Evolutionary conservation across 1,284 basidiomycete genomes (phyloP).

Genomic region (Ceratobasidium sp.): DNA sequence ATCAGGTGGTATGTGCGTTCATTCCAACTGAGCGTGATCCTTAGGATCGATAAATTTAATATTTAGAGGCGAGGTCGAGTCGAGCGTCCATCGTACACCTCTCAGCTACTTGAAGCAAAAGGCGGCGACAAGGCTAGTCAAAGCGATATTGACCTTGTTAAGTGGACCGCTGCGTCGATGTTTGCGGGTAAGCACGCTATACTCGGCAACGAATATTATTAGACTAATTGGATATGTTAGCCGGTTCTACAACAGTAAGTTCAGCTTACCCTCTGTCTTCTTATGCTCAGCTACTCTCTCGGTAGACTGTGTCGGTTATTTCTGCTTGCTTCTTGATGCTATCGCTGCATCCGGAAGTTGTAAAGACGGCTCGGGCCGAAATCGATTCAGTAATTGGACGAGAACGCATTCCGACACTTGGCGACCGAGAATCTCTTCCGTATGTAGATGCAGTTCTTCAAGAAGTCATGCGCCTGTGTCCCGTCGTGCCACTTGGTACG

Average conservation of each 20-base stretch:
- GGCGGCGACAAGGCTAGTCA: constrained; percentile 17
- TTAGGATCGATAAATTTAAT: neutral
- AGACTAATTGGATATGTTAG: neutral
- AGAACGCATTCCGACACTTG: constrained; percentile 30
- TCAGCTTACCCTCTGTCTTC: too few species aligned
- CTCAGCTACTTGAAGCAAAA: constrained; percentile 22
- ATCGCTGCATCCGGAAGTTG: constrained; percentile 42
- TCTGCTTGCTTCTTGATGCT: constrained; percentile 23
- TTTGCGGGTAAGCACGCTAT: constrained; percentile 8
- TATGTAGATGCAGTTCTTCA: constrained; percentile 50
- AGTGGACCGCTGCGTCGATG: constrained; percentile 23
- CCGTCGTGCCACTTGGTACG: constrained; percentile 12
- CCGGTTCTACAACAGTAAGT: constrained; percentile 22
- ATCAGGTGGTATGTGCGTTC: constrained; percentile 15
- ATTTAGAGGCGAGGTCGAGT: neutral
- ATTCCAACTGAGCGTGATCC: too few species aligned
- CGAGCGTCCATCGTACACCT: constrained; percentile 28
- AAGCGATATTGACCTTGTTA: constrained; percentile 29
- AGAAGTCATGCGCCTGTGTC: constrained; percentile 41
- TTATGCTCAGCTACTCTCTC: too few species aligned
- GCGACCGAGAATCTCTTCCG: constrained; percentile 43
- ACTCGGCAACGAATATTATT: neutral
- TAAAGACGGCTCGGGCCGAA: constrained; percentile 26
- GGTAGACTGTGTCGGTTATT: constrained; percentile 14
- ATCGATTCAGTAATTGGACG: constrained; percentile 39